Evolutionary conservation across 2,329 filamentous ascomycete species (phyloP).

Genomic region (Parascedosporium putredinis): DNA sequence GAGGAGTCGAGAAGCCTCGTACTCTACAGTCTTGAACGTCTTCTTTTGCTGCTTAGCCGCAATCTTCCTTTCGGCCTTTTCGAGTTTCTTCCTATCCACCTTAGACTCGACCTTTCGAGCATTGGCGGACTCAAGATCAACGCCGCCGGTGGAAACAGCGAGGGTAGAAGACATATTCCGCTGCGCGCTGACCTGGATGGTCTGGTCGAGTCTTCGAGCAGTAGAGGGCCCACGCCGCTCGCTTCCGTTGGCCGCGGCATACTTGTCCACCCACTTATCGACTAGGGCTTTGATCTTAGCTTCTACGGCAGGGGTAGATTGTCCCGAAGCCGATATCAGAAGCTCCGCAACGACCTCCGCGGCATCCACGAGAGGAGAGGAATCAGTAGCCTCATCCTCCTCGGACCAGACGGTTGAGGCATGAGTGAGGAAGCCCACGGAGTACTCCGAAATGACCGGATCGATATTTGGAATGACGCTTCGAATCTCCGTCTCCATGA

Average conservation of each 20-base stretch:
- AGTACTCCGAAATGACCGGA: constrained; percentile 82
- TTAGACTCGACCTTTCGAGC: constrained; percentile 91
- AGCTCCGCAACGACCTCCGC: constrained; percentile 77
- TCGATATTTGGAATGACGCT: constrained; percentile 78
- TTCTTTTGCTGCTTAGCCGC: constrained; percentile 98
- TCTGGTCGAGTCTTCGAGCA: constrained; percentile 81
- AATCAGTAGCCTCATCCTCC: constrained; percentile 53
- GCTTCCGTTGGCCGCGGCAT: constrained; percentile 63
- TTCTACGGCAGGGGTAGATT: constrained; percentile 61
- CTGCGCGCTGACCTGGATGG: constrained; percentile 87
- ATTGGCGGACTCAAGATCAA: constrained; percentile 91
- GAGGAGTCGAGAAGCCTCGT: constrained; percentile 85
- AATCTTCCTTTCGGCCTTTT: constrained; percentile 97
- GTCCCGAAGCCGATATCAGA: constrained; percentile 84
- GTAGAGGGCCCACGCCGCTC: constrained; percentile 63
- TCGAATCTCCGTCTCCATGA: constrained; percentile 83
- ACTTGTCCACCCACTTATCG: constrained; percentile 76
- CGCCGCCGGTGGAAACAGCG: constrained; percentile 69
- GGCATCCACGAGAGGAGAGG: constrained; percentile 74
- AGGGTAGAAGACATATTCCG: constrained; percentile 94
- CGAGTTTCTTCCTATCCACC: constrained; percentile 96
- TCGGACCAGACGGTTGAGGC: constrained; percentile 80
- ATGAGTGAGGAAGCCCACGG: constrained; percentile 87
- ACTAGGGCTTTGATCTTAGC: constrained; percentile 73
- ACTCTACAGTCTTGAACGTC: constrained; percentile 94